Evolutionary conservation across 257 asterid species (phyloP), one percentile per base, ranked within the genome.

Genomic region (Salvia miltiorrhiza): DNA sequence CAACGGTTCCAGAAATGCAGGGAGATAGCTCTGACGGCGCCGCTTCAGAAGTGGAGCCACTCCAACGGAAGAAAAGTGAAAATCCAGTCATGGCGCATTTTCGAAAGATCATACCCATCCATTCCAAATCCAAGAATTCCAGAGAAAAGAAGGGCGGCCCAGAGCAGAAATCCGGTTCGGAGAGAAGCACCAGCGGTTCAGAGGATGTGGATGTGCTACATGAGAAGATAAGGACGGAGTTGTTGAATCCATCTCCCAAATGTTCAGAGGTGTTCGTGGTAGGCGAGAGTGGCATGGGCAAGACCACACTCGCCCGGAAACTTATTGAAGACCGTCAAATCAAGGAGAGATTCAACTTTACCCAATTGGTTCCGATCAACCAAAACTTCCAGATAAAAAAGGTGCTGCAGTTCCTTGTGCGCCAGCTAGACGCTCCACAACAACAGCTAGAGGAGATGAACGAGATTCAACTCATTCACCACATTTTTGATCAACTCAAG

Each of bases 251-350:
- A 6, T 39, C 44, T 0, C 4, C 28, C 5, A 6, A 63, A 1
- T 5, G 14, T 24, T 26, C 23, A 2, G 72, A 37, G 53, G 40
- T 67, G 12, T 50, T 13, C 26, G 13, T 52, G 20, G 16, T 44
- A 52, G 72, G 72, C 17, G 9, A 52, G 16, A 37, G 63, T 2
- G 72, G 72, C 11, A 54, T 67, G 64, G 73, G 73, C 30, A 67
- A 67, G 64, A 67, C 43, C 3, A 67, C 54, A 2, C 54, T 67
- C 0, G 63, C 73, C 28, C 7, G 14, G 43, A 39, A 39, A 21
- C 43, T 30, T 2, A 53, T 21, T 21, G 0, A 37, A 12, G 19
- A 21, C 3, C 9, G 0, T 1, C 1, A 53, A 9, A 10, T 53
- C 39, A 17, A 16, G 4, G 1, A 14, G 6, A 0, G 1, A 7